These are phyloP conservation scores for Carex scoparia DNA, from an alignment of 176 grass and related monocot species.

Conservation along the genomic window DNA sequence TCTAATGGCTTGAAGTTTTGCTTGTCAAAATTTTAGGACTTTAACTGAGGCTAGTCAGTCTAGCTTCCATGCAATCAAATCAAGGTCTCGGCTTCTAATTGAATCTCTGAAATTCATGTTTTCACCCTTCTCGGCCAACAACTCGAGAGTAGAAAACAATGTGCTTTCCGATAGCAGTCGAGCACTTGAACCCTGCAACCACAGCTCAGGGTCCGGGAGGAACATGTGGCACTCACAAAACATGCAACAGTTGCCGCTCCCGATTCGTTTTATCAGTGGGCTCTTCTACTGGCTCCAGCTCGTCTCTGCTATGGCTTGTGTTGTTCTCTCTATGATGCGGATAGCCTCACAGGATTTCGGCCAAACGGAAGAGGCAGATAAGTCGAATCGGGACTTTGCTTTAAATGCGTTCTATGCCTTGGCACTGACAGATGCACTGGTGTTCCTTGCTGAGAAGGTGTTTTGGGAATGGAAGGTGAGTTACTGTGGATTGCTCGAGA, in stretches of 20 bases:
- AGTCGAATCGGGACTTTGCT: constrained; percentile 32
- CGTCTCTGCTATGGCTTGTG: constrained; percentile 48
- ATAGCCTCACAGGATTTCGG: constrained; percentile 60
- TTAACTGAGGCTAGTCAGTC: constrained; percentile 31
- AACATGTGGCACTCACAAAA: not conserved
- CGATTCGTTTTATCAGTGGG: constrained; percentile 32
- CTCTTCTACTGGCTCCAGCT: constrained; percentile 65
- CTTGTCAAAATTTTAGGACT: constrained; percentile 12
- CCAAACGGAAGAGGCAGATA: not conserved
- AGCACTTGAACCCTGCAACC: not conserved
- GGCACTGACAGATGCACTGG: constrained; percentile 50
- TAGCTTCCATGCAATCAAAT: constrained; percentile 46
- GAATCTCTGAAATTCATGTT: constrained; percentile 50
- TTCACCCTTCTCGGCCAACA: constrained; percentile 16
- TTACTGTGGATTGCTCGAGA: constrained; percentile 36
- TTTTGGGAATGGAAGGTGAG: constrained; percentile 69
- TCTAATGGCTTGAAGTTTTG: too few species aligned
- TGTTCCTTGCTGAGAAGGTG: constrained; percentile 61
- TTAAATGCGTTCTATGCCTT: constrained; percentile 60
- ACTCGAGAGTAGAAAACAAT: not conserved
- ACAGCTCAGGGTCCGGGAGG: too few species aligned
- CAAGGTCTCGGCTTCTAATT: constrained; percentile 36
- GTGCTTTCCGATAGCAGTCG: not conserved
- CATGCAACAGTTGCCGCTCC: constrained; percentile 33
- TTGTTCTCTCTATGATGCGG: constrained; percentile 40